Conservation (phyloP, 208 protist species). For the Trypanosoma brucei region DNA sequence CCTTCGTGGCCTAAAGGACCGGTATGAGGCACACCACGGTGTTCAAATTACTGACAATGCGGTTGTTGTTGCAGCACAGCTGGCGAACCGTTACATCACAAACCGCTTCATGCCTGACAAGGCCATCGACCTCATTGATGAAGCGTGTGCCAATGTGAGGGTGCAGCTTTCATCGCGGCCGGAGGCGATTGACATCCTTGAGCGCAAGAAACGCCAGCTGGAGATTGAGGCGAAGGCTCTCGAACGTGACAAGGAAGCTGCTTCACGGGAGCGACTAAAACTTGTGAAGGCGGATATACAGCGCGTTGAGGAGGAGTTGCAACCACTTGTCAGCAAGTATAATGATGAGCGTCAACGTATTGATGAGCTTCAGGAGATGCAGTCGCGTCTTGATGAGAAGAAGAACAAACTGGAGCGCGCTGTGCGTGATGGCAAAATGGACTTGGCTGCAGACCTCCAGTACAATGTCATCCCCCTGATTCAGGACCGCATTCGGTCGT, state of each 20-base stretch:
- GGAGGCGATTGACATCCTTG: conserved; percentile 92
- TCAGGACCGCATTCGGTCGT: conserved; percentile 69
- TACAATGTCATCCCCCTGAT: conserved; percentile 96
- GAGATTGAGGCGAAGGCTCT: conserved; percentile 92
- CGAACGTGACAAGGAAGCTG: conserved; percentile 90
- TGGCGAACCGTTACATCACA: conserved; percentile 95
- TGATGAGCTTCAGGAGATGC: conserved; percentile 79
- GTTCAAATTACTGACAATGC: conserved; percentile 87
- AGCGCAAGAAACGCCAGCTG: conserved; percentile 86
- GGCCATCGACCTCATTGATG: conserved; percentile 98
- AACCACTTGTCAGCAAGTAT: conserved; percentile 79
- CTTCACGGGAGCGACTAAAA: conserved; percentile 58
- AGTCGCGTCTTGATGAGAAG: conserved; percentile 88
- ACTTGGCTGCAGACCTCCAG: conserved; percentile 90
- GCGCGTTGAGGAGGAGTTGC: conserved; percentile 68
- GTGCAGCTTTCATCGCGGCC: conserved; percentile 95
- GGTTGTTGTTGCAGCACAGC: conserved; percentile 81
- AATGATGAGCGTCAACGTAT: conserved; percentile 78
- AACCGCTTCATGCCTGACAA: conserved; percentile 98
- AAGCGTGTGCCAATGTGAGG: conserved; percentile 91
- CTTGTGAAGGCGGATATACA: conserved; percentile 74
- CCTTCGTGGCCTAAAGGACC: conserved; percentile 93
- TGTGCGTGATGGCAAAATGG: conserved; percentile 87
- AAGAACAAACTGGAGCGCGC: conserved; percentile 88
- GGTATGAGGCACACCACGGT: conserved; percentile 92